A percentile compares a stretch with the other conserved stretches of the same genome.
These are phyloP conservation scores for Hylodesmum podocarpum DNA, from an alignment of 306 rosid genomes.

Conservation along the genomic window DNA sequence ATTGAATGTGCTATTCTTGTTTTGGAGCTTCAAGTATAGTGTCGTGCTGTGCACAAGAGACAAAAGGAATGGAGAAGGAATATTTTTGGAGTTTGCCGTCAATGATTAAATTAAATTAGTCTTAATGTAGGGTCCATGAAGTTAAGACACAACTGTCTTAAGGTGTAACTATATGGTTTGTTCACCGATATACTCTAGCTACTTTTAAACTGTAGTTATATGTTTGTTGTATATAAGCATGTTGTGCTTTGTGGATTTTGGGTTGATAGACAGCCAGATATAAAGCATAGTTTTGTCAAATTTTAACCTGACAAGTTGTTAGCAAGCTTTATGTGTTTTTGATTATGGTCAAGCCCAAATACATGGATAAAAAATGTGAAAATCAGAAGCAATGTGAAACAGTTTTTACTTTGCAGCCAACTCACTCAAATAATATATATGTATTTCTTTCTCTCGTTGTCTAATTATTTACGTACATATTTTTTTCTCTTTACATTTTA, in stretches of 20 bases:
- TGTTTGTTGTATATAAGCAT: not conserved
- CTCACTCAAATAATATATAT: no score
- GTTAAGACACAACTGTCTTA: slow-evolving; percentile 17
- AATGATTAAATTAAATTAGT: slow-evolving; percentile 40
- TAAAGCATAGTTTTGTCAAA: not conserved
- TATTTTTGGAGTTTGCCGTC: slow-evolving; percentile 50
- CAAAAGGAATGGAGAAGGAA: slow-evolving; percentile 62
- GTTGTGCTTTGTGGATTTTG: not conserved
- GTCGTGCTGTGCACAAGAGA: slow-evolving; percentile 51
- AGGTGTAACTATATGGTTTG: not conserved
- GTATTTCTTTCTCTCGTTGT: no score
- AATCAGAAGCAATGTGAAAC: no score
- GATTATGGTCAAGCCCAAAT: no score
- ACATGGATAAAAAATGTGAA: no score
- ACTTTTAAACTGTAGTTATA: not conserved
- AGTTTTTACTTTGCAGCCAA: no score
- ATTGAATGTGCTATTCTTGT: slow-evolving; percentile 14
- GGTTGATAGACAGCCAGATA: not conserved
- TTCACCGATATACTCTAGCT: not conserved
- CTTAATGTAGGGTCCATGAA: slow-evolving; percentile 11
- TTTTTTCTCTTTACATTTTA: no score
- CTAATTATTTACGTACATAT: no score
- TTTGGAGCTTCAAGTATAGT: slow-evolving; percentile 33
- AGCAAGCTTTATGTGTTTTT: no score
- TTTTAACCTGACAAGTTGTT: not conserved